A percentile compares a stretch with the other conserved stretches of the same genome.
Evolutionary conservation across 805 yeast genomes (phyloP).

Genomic region (Gaillardinia entomophila): DNA sequence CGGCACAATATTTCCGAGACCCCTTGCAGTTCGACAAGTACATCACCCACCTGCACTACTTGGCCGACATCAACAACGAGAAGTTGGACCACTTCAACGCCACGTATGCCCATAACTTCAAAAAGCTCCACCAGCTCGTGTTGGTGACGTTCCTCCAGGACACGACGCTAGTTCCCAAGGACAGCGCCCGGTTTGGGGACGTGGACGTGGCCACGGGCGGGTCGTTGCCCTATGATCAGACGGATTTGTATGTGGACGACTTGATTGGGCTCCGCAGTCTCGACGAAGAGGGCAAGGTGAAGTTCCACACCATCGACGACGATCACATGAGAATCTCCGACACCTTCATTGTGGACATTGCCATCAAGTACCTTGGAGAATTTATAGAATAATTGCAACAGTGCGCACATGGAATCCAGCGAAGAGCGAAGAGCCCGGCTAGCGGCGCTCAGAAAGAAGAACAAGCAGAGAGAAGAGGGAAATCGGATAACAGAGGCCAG

Average conservation of each 20-base stretch:
- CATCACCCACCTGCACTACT: conserved; percentile 48
- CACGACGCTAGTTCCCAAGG: conserved; percentile 66
- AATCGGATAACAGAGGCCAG: too few species aligned
- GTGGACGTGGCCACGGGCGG: conserved; percentile 37
- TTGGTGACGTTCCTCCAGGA: conserved; percentile 57
- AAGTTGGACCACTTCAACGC: conserved; percentile 18
- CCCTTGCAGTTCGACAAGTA: conserved; percentile 48
- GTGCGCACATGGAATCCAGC: conserved; percentile 1
- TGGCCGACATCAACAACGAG: conserved; percentile 69
- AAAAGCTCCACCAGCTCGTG: conserved; percentile 45
- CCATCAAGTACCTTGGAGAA: conserved; percentile 38
- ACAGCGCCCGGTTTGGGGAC: conserved; percentile 65
- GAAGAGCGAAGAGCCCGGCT: conserved; percentile 13
- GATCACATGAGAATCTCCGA: conserved; percentile 64
- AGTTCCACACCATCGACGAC: conserved; percentile 47
- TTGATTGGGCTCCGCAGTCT: conserved; percentile 54
- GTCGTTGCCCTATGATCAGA: conserved; percentile 39
- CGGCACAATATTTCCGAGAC: conserved; percentile 77
- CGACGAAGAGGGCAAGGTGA: conserved; percentile 37
- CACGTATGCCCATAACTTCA: conserved; percentile 40
- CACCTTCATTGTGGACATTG: conserved; percentile 39
- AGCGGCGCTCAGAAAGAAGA: conserved; percentile 10
- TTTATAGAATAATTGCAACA: background rate
- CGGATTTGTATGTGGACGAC: conserved; percentile 48
- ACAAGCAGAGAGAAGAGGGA: too few species aligned